Conservation (phyloP, 192 early-diverging fungal species). For the Umbelopsis vinacea region DNA sequence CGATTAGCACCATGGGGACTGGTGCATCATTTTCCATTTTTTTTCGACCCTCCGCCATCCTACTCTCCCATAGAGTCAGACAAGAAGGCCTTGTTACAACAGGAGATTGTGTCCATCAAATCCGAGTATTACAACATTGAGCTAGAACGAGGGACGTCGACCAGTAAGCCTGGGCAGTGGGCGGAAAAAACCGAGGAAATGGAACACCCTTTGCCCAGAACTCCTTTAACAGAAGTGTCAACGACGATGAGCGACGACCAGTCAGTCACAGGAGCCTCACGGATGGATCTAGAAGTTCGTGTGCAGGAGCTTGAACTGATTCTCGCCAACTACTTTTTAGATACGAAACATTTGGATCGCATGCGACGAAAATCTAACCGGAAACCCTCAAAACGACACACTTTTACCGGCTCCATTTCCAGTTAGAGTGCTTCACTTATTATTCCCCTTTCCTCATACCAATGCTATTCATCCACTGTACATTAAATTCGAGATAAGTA, state of each 20-base stretch:
- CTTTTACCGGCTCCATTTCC: background rate
- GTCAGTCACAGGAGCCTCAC: background rate
- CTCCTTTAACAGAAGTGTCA: background rate
- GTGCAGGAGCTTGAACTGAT: slow-evolving; percentile 35
- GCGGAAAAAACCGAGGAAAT: background rate
- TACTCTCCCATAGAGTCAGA: background rate
- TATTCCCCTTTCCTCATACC: too few species aligned
- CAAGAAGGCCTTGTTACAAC: background rate
- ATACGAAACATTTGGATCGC: slow-evolving; percentile 32
- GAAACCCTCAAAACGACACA: background rate
- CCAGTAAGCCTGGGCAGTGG: background rate
- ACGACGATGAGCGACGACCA: background rate
- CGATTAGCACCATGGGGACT: slow-evolving; percentile 34
- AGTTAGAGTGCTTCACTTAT: too few species aligned
- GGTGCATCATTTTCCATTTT: slow-evolving; percentile 28
- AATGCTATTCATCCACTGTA: too few species aligned
- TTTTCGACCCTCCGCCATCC: background rate
- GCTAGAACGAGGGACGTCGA: background rate
- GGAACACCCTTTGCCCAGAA: background rate
- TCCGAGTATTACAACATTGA: slow-evolving; percentile 7
- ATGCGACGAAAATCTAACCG: slow-evolving; percentile 14
- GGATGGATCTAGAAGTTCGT: slow-evolving; percentile 17
- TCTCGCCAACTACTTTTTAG: slow-evolving; percentile 35
- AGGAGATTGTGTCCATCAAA: slow-evolving; percentile 5
- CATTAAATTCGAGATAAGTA: too few species aligned